phyloP scores from a whole-genome alignment of 495 filamentous ascomycete genomes.

The Penicillium nucicola region DNA sequence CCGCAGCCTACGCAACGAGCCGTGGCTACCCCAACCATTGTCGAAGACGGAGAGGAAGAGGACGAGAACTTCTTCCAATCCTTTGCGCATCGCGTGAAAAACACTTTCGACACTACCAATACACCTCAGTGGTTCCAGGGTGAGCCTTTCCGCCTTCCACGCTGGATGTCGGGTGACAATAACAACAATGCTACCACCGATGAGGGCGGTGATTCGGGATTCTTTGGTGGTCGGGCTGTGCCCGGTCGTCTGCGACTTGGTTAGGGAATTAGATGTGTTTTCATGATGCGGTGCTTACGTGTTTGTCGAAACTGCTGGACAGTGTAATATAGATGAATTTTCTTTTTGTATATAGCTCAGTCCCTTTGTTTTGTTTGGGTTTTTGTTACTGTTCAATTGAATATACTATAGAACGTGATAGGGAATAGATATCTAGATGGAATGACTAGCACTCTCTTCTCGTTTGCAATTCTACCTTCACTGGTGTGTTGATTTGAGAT shows the following conservation, averaged over 20 bases:
- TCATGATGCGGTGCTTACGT: constrained; percentile 22
- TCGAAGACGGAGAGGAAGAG: constrained; percentile 58
- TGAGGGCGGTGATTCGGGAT: constrained; percentile 38
- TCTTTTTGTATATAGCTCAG: constrained; percentile 15
- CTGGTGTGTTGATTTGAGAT: too few relatives aligned
- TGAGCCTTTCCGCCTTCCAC: constrained; percentile 68
- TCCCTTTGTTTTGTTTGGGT: constrained; percentile 1
- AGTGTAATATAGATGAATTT: constrained; percentile 21
- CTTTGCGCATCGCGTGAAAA: constrained; percentile 80
- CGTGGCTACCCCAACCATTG: constrained; percentile 27
- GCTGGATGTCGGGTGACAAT: constrained; percentile 68
- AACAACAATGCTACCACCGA: constrained; percentile 30
- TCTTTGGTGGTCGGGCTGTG: constrained; percentile 54
- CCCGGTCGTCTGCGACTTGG: constrained; percentile 46
- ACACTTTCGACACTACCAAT: constrained; percentile 85
- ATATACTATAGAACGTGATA: neutral
- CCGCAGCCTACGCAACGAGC: constrained; percentile 27
- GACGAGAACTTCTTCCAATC: constrained; percentile 80
- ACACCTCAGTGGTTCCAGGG: constrained; percentile 76
- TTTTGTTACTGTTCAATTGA: neutral
- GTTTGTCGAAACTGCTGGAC: constrained; percentile 21
- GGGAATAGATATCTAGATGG: too few relatives aligned
- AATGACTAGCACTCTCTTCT: too few relatives aligned
- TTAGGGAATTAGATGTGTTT: constrained; percentile 8
- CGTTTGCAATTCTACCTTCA: too few relatives aligned